Percentiles rank a stretch among this genome's conserved stretches.
Evolutionary conservation across 352 stramenopile species (phyloP).

Genomic region (Phytophthora ramorum): DNA sequence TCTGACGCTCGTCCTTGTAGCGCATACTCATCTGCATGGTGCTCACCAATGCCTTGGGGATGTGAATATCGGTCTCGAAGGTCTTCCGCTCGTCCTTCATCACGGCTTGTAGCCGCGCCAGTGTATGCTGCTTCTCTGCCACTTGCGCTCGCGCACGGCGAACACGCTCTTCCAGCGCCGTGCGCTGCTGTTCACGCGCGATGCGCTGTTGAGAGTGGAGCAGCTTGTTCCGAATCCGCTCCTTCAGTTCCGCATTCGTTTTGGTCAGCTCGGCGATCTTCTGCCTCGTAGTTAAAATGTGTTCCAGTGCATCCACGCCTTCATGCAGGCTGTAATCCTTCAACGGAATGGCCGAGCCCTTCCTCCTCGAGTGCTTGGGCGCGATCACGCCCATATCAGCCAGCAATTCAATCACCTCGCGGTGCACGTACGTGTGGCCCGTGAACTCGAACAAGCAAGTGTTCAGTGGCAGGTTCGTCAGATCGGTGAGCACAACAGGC

Average conservation of each 20-base stretch:
- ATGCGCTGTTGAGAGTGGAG: slow-evolving; percentile 48
- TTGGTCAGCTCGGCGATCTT: slow-evolving; percentile 56
- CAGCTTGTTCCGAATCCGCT: slow-evolving; percentile 61
- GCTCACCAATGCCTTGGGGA: slow-evolving; percentile 75
- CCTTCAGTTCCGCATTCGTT: slow-evolving; percentile 53
- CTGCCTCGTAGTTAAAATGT: slow-evolving; percentile 52
- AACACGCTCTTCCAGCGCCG: slow-evolving; percentile 59
- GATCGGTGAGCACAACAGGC: slow-evolving; percentile 60
- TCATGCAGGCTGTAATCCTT: slow-evolving; percentile 83
- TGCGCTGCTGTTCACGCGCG: slow-evolving; percentile 54
- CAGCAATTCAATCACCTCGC: slow-evolving; percentile 72
- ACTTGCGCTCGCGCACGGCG: slow-evolving; percentile 55
- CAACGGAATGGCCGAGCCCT: slow-evolving; percentile 77
- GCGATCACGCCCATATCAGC: slow-evolving; percentile 72
- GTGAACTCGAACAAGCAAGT: slow-evolving; percentile 85
- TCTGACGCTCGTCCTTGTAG: slow-evolving; percentile 86
- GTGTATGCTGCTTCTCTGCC: slow-evolving; percentile 58
- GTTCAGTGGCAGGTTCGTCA: slow-evolving; percentile 80
- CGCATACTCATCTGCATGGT: slow-evolving; percentile 85
- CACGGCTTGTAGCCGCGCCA: slow-evolving; percentile 62
- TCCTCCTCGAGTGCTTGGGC: slow-evolving; percentile 70
- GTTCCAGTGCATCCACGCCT: slow-evolving; percentile 75
- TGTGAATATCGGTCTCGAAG: slow-evolving; percentile 84
- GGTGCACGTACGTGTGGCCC: slow-evolving; percentile 69
- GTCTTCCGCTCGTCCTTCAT: slow-evolving; percentile 81